phyloP scores from a whole-genome alignment of 306 rosid genomes.

The Astragalus membranaceus region DNA sequence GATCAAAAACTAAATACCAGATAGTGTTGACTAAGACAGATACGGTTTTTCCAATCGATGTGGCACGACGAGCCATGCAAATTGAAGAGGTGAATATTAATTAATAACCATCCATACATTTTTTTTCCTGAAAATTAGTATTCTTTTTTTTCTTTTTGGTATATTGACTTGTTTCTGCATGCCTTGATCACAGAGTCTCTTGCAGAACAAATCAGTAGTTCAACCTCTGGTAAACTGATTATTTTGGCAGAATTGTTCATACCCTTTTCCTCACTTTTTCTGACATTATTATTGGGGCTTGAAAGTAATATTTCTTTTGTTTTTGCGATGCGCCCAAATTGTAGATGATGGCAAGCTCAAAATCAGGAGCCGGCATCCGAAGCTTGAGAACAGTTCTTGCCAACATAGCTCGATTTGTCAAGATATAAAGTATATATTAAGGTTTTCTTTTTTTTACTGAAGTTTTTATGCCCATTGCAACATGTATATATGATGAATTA shows the following conservation, averaged over 20 bases:
- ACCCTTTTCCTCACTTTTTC: background rate
- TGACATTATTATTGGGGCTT: background rate
- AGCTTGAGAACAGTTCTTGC: conserved; percentile 75
- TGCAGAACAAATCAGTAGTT: conserved; percentile 58
- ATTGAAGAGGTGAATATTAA: conserved; percentile 70
- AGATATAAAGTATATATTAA: conserved; percentile 23
- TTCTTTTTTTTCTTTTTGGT: background rate
- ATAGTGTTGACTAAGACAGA: conserved; percentile 83
- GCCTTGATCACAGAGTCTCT: conserved; percentile 48
- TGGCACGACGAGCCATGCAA: conserved; percentile 88
- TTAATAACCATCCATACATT: background rate
- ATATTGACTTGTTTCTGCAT: conserved; percentile 26
- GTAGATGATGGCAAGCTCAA: conserved; percentile 94
- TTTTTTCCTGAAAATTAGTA: background rate
- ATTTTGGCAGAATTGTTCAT: conserved; percentile 19
- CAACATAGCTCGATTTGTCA: conserved; percentile 63
- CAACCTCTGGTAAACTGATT: conserved; percentile 68
- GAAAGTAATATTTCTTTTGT: background rate
- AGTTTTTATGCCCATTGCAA: background rate
- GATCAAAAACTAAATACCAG: conserved; percentile 87
- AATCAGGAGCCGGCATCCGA: conserved; percentile 89
- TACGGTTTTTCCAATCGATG: conserved; percentile 74
- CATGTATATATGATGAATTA: background rate
- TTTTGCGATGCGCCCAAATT: conserved; percentile 18
- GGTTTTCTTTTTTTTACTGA: conserved; percentile 20